A percentile compares a stretch with the other conserved stretches of the same genome.
Conservation (phyloP, 2,329 filamentous ascomycete species). For the Penicillium hordei region DNA sequence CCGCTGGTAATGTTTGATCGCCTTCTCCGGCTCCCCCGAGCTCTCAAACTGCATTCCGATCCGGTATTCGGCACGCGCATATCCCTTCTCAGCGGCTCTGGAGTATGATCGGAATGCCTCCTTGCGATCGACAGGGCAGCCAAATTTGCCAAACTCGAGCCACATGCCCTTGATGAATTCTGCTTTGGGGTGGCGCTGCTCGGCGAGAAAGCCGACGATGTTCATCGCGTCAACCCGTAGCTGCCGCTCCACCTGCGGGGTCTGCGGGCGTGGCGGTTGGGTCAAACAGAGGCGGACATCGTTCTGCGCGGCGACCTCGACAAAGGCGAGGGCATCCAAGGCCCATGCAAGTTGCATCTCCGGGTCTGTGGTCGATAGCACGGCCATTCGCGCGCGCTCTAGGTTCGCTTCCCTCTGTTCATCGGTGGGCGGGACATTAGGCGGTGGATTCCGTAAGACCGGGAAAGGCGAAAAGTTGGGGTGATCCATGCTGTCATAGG, state of each 20-base stretch:
- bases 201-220: constrained; percentile 84
- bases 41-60: constrained; percentile 99
- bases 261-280: constrained; percentile 65
- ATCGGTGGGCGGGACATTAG: constrained; percentile 89
- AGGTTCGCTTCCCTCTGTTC: constrained; percentile 90
- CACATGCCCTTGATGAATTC: constrained; percentile 95
- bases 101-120: constrained; percentile 88
- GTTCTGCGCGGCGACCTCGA: constrained; percentile 78
- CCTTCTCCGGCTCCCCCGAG: constrained; percentile 87
- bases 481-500: constrained; percentile 50
- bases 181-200: constrained; percentile 89
- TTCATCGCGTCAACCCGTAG: constrained; percentile 85
- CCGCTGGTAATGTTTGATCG: constrained; percentile 82
- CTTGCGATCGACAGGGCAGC: constrained; percentile 84
- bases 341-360: constrained; percentile 97
- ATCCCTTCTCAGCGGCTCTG: constrained; percentile 80
- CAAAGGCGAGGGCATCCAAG: constrained; percentile 84
- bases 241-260: constrained; percentile 85
- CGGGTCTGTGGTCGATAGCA: constrained; percentile 90
- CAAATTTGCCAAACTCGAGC: constrained; percentile 97
- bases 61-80: constrained; percentile 86
- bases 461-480: constrained; percentile 93
- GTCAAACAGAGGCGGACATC: constrained; percentile 64
- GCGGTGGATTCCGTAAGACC: constrained; percentile 71
- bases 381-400: constrained; percentile 77